These are phyloP conservation scores for Fragaria ananassa DNA, from an alignment of 306 rosid genomes.

Conservation along the genomic window DNA sequence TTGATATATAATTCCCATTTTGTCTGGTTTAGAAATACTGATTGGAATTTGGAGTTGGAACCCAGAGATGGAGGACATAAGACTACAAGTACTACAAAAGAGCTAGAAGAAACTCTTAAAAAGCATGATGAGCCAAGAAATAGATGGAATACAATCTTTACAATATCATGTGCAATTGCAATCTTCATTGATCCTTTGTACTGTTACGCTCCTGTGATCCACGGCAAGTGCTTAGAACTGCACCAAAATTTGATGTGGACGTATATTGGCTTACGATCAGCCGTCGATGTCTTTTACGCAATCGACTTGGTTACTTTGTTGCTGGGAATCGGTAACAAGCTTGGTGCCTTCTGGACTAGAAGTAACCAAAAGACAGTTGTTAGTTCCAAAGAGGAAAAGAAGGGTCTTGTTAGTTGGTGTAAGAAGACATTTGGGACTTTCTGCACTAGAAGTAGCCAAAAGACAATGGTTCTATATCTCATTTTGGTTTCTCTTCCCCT, in stretches of 20 bases:
- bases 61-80: too few species aligned
- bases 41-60: not conserved
- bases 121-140: not conserved
- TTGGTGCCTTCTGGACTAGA: too few species aligned
- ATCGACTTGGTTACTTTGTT: too few species aligned
- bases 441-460: too few species aligned
- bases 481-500: not conserved
- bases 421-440: too few species aligned
- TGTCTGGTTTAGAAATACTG: not conserved
- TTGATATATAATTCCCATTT: too few species aligned
- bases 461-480: not conserved
- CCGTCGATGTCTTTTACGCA: not conserved
- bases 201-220: not conserved
- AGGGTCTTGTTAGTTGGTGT: too few species aligned
- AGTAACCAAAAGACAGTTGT: too few species aligned
- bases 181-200: not conserved
- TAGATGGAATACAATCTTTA: not conserved
- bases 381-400: too few species aligned
- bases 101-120: too few species aligned
- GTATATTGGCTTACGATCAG: not conserved
- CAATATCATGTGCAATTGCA: not conserved
- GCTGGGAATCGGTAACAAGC: too few species aligned
- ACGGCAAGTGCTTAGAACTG: not conserved
- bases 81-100: too few species aligned
- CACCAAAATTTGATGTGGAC: not conserved